These are phyloP conservation scores for Cyclocybe cylindracea DNA, from an alignment of 768 basidiomycete genomes.

Conservation along the genomic window DNA sequence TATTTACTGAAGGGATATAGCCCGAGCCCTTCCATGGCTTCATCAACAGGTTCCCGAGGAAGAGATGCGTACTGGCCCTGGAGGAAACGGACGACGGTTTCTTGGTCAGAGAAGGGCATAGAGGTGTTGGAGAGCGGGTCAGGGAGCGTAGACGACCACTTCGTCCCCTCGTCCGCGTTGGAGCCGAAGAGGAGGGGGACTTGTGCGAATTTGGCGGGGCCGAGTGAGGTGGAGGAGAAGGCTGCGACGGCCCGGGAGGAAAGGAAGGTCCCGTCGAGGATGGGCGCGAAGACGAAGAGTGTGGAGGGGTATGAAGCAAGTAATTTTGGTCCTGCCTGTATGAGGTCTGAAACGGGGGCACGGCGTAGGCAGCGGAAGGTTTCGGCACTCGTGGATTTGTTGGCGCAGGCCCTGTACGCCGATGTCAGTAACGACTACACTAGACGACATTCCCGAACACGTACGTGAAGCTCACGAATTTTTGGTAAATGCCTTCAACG, in stretches of 20 bases:
- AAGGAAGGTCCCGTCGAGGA: conserved; percentile 36
- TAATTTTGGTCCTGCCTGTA: conserved; percentile 31
- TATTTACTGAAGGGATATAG: conserved; percentile 37
- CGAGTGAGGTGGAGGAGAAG: conserved; percentile 16
- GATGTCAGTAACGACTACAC: background rate
- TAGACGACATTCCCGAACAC: conserved; percentile 4
- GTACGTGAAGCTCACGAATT: conserved; percentile 37
- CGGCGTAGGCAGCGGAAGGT: conserved; percentile 35
- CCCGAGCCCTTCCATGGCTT: conserved; percentile 18
- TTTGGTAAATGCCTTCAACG: conserved; percentile 32
- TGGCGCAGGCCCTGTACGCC: conserved; percentile 25
- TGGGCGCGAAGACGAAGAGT: conserved; percentile 39
- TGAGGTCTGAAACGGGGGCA: conserved; percentile 25
- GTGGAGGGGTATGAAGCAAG: conserved; percentile 30
- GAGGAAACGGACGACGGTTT: conserved; percentile 42
- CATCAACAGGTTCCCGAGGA: conserved; percentile 26
- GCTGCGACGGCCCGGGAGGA: conserved; percentile 38
- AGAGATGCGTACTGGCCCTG: conserved; percentile 38
- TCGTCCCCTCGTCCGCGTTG: conserved; percentile 43
- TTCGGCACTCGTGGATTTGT: conserved; percentile 8
- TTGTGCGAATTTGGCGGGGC: conserved; percentile 33
- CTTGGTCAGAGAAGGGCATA: conserved; percentile 34
- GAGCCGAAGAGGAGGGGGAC: conserved; percentile 45
- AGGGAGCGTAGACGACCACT: conserved; percentile 36
- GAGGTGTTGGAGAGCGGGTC: conserved; percentile 41